Base-by-base conservation (phyloP, 768 basidiomycete genomes). In the Guyanaporus albipodus region DNA sequence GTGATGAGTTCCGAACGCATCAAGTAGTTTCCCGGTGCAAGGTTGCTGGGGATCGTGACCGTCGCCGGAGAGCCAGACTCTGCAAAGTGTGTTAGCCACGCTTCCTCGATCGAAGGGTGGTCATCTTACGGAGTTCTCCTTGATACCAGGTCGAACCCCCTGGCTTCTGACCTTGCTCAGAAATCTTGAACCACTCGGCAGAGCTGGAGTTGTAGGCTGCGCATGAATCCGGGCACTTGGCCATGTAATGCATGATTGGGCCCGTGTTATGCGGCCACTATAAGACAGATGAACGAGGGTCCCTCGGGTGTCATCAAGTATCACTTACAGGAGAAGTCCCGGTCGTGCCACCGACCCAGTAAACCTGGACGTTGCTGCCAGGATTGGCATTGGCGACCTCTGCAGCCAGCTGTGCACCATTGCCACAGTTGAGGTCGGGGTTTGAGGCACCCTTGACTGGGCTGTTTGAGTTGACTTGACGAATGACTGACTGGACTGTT, bases 1-100 rank as follows among this genome's bases (percentile, higher is more conserved):
- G 82, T 72, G 56, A 91, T 82, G 63, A 90, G 73, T 31, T 89
- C 87, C 63, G 87, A 79, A 3, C 88, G 85, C 55, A 89, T 61
- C 39, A 90, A 65, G 61, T 90, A 91, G 54, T 83, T 76, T 6
- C 87, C 88, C 0, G 84, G 59, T 1, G 79, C 76, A 38, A 90
- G 66, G 34, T 69, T 74, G 10, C 49, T 42, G 1, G 81, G 82
- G 21, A 83, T 61, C 0, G 62, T 69, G 6, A 75, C 65, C 2
- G 45, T 66, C 0, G 67, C 73, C 2, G 70, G 59, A 3, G 55
- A 58, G 1, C 79, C 75, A 2, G 60, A 54, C 48, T 69, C 75
- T 74, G 34, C 0, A 29, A 22, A 1, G 9, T 8, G 29, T 12
- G 39, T 45, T 14, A 56, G 47, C 6, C 10, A 31, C 4, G 29